Evolutionary conservation across 2,329 filamentous ascomycete genomes (phyloP), one percentile per base, ranked within the genome.

Genomic region (Aspergillus pseudoviridinutans): DNA sequence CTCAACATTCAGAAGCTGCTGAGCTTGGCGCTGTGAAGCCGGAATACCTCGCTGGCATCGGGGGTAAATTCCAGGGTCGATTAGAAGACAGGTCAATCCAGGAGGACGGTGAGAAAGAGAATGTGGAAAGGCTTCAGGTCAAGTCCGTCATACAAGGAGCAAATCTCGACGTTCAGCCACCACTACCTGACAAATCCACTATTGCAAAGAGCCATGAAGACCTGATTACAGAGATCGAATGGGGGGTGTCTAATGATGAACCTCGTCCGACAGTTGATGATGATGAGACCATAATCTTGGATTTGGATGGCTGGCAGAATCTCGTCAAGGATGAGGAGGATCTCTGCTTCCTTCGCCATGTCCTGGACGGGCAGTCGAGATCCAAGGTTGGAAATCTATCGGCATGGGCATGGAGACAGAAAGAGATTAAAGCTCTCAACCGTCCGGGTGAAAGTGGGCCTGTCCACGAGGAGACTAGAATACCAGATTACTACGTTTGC

Each of bases 401-500:
- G 53, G 78, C 83, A 32, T 90, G 87, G 86, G 84, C 86, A 4
- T 89, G 85, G 84, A 87, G 85, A 66, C 86, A 90, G 67, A 88
- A 89, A 66, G 83, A 88, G 64, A 85, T 89, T 75, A 90, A 90
- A 71, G 79, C 84, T 44, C 81, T 89, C 61, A 89, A 89, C 71
- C 81, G 80, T 41, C 77, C 80, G 50, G 84, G 82, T 25, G 75
- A 80, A 51, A 74, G 76, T 63, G 85, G 85, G 7, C 76, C 80
- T n/a, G 77, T 80, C 24, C 78, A 78, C 49, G 75, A 77, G 22
- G 76, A 79, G 59, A 79, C 82, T 27, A 79, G 79, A 62, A 87
- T 88, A 57, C 76, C 82, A 61, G 86, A 85, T 42, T 87, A 88
- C 68, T 97, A 97, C 69, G 90, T 97, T 44, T 86, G 90, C 0